phyloP scores from a whole-genome alignment of 441 rosid genomes.

The Croton setiger region DNA sequence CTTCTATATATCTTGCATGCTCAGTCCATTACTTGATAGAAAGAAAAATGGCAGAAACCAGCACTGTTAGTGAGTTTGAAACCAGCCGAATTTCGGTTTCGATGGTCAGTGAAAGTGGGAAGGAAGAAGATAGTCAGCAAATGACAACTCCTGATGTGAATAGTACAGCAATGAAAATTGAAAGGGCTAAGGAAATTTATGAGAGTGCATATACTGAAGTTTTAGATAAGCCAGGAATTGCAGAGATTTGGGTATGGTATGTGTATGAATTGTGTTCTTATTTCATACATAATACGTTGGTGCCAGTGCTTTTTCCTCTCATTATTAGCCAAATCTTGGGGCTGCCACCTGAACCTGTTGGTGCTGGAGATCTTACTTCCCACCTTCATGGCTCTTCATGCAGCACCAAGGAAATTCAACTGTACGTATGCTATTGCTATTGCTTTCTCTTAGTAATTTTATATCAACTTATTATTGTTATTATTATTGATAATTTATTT shows the following conservation, averaged over 20 bases:
- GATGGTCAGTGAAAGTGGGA: background rate
- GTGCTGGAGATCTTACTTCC: constrained; percentile 29
- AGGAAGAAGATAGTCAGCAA: background rate
- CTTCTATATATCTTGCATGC: no score
- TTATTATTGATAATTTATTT: no score
- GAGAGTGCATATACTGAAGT: constrained; percentile 4
- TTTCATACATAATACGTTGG: constrained; percentile 38
- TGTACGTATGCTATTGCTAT: no score
- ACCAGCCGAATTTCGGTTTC: background rate
- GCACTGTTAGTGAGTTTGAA: background rate
- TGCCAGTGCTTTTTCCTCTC: constrained; percentile 55
- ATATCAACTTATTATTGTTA: no score
- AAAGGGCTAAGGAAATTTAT: constrained; percentile 27
- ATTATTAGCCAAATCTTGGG: constrained; percentile 38
- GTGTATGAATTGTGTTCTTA: constrained; percentile 48
- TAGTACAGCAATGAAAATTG: constrained; percentile 24
- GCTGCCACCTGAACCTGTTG: constrained; percentile 25
- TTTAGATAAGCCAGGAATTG: constrained; percentile 32
- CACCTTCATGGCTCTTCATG: constrained; percentile 33
- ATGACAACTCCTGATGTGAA: constrained; percentile 20
- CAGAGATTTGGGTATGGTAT: constrained; percentile 50
- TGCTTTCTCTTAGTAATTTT: no score
- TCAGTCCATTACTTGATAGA: no score
- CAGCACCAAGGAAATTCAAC: constrained; percentile 24
- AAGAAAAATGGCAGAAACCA: constrained; percentile 7